Evolutionary conservation across 495 filamentous ascomycete species (phyloP).

Genomic region (Filosporella fistucella): DNA sequence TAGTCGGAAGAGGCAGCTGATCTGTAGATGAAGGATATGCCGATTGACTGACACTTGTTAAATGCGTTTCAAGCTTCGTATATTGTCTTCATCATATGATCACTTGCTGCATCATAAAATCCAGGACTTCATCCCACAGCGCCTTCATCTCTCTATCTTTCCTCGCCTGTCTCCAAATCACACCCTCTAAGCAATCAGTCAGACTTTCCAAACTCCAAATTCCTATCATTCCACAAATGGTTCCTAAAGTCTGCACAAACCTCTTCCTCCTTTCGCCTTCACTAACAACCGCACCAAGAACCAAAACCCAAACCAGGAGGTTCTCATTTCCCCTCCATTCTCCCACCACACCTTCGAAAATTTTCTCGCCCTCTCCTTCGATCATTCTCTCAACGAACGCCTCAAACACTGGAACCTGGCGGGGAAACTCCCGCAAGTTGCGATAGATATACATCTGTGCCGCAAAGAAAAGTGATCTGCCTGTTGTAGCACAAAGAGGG

Average conservation of each 20-base stretch:
- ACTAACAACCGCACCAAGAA: not conserved
- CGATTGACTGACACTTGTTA: too few relatives aligned
- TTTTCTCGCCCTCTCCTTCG: not conserved
- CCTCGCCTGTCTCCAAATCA: not conserved
- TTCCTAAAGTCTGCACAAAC: not conserved
- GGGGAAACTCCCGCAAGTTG: not conserved
- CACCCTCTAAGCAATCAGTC: not conserved
- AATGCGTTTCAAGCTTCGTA: too few relatives aligned
- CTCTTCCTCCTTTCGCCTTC: not conserved
- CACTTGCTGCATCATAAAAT: not conserved
- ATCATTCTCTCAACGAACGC: not conserved
- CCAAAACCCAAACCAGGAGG: not conserved
- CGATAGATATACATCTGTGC: not conserved
- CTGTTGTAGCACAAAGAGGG: not conserved
- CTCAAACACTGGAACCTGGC: not conserved
- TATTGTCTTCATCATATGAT: too few relatives aligned
- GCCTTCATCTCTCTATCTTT: not conserved
- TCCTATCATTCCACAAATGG: not conserved
- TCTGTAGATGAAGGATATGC: too few relatives aligned
- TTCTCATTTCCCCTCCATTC: not conserved
- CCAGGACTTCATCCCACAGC: not conserved
- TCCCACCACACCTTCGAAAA: not conserved
- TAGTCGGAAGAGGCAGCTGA: too few relatives aligned
- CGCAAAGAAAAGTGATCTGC: not conserved
- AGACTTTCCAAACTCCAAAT: not conserved